phyloP scores from a whole-genome alignment of 1,139 yeast genomes.

The Candida smagusa region DNA sequence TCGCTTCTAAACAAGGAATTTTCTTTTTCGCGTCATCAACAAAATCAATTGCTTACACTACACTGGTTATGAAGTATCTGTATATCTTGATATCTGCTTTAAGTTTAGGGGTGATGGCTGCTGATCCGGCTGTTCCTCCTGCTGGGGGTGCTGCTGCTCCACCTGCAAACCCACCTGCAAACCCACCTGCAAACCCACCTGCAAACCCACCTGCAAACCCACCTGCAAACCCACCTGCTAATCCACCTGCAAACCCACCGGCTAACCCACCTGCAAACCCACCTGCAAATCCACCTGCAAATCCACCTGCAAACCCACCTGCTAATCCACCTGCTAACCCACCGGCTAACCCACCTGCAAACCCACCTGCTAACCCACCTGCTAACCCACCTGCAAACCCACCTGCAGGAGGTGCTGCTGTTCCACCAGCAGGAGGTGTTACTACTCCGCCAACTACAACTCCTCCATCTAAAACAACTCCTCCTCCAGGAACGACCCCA shows the following conservation, averaged over 20 bases:
- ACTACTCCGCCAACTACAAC: slow-evolving; percentile 13
- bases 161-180: slow-evolving; percentile 9
- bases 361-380: slow-evolving; percentile 18
- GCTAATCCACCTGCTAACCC: slow-evolving; percentile 10
- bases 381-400: slow-evolving; percentile 24
- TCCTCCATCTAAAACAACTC: slow-evolving; percentile 17
- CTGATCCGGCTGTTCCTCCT: slow-evolving; percentile 8
- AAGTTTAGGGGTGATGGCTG: slow-evolving; percentile 2
- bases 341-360: slow-evolving; percentile 11
- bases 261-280: slow-evolving; percentile 13
- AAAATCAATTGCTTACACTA: neutral
- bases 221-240: slow-evolving; percentile 9
- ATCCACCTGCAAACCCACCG: slow-evolving; percentile 12
- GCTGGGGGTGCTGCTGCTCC: slow-evolving; percentile 8
- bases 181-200: slow-evolving; percentile 9
- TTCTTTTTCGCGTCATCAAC: neutral
- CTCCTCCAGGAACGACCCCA: slow-evolving; percentile 7
- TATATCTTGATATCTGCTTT: slow-evolving; percentile 3
- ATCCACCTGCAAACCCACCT: slow-evolving; percentile 8
- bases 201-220: slow-evolving; percentile 7
- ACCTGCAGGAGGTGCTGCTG: slow-evolving; percentile 40
- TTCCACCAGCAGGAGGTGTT: slow-evolving; percentile 9
- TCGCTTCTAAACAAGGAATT: too few species aligned
- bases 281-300: slow-evolving; percentile 11
- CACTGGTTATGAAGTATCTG: slow-evolving; percentile 7